Evolutionary conservation across 2,329 filamentous ascomycete genomes (phyloP), one percentile per base, ranked within the genome.

Genomic region (Pseudophaeomoniella oleicola): DNA sequence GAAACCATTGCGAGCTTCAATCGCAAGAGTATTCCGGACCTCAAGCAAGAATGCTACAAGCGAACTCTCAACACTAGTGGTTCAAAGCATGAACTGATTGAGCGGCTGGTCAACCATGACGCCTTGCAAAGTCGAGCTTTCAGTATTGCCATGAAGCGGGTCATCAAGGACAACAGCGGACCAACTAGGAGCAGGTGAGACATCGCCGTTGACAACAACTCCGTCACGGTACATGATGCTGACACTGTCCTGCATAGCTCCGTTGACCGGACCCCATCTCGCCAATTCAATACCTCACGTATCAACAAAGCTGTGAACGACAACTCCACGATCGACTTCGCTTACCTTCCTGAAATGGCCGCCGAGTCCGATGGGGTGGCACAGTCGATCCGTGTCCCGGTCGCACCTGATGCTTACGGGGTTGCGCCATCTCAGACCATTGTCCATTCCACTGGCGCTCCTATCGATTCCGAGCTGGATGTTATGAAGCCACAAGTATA

Each of bases 231-330:
- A n/a, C n/a, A n/a, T n/a, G n/a, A n/a, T n/a, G n/a, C n/a, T n/a
- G n/a, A n/a, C n/a, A n/a, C n/a, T 40, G 22, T 9, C n/a, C 22
- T 27, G 22, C 6, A 27, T 27, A 27, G 22, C n/a, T 9, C 22
- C n/a, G 6, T 27, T 9, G 22, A 27, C 9, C 4, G 29, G 3
- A 48, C 34, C 39, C 54, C 36, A 45, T 57, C 55, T 42, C 67
- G 72, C 38, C 63, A 69, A 50, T 76, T 78, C 65, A 78, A 78
- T 58, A 75, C 72, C 42, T 72, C 66, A 43, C 69, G 69, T 42
- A 55, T 63, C 41, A 57, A 66, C 37, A 75, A 75, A 51, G 57
- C 69, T 17, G 62, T 69, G 43, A 64, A 68, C 37, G 73, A 78
- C 56, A 59, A 55, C 40, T 75, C 71, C 30, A 73, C 72, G 30